These are phyloP conservation scores for Sugiyamaella chiloensis DNA, from an alignment of 805 yeast genomes.

Conservation along the genomic window DNA sequence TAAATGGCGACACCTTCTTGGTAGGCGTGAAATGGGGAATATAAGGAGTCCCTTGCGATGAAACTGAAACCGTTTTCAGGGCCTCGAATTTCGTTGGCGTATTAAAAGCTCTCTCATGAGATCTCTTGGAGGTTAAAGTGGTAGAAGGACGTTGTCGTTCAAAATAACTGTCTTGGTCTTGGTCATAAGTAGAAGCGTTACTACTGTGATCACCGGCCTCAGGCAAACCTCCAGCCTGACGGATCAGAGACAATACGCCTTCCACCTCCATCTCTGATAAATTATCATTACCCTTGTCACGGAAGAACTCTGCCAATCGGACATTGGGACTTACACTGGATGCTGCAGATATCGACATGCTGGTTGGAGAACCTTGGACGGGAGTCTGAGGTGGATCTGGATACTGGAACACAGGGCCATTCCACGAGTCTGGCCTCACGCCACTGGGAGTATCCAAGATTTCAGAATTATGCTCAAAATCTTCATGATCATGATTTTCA, in stretches of 20 bases:
- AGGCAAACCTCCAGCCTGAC: constrained; percentile 16
- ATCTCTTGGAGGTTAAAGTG: too few species aligned
- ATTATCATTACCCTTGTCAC: constrained; percentile 71
- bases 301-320: constrained; percentile 64
- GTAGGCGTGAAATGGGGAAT: neutral
- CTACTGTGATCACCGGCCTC: neutral
- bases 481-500: neutral
- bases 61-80: neutral
- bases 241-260: constrained; percentile 45
- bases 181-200: too few species aligned
- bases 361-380: neutral
- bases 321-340: constrained; percentile 44
- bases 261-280: constrained; percentile 71
- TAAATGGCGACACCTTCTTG: neutral
- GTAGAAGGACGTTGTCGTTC: neutral
- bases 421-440: neutral
- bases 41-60: neutral
- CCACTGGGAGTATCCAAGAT: neutral
- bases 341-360: neutral
- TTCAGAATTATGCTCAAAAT: neutral
- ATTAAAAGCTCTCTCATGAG: neutral
- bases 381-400: constrained; percentile 10
- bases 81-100: neutral
- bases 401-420: constrained; percentile 5
- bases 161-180: too few species aligned